Conservation (phyloP, 306 rosid species). For the Begonia fuchsioides region DNA sequence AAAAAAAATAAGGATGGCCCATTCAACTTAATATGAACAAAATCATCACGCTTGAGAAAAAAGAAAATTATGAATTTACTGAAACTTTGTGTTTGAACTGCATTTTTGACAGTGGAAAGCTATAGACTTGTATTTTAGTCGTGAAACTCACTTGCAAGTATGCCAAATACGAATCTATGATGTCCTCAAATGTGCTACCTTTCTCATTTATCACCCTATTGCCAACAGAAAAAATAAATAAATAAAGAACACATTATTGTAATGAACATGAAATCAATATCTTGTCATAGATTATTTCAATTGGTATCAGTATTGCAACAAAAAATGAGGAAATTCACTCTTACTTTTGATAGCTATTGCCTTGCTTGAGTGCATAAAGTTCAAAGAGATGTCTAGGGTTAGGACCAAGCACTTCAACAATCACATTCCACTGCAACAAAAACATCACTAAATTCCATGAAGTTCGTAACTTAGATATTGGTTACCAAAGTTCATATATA, state of each 20-base stretch:
- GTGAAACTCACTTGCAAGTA: conserved; percentile 74
- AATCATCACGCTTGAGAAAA: too few relatives aligned
- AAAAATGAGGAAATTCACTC: too few relatives aligned
- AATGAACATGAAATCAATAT: too few relatives aligned
- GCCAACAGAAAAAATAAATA: conserved; percentile 2
- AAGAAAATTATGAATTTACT: too few relatives aligned
- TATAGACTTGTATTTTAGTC: background rate
- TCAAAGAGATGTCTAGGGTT: conserved; percentile 83
- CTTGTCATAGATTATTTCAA: background rate
- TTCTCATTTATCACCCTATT: conserved; percentile 40
- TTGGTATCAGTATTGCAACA: background rate
- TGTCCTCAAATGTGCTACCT: conserved; percentile 56
- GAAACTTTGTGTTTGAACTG: too few relatives aligned
- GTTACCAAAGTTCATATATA: background rate
- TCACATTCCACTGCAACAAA: conserved; percentile 63
- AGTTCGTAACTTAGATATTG: background rate
- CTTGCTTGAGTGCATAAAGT: conserved; percentile 78
- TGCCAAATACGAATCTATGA: conserved; percentile 81
- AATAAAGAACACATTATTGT: background rate
- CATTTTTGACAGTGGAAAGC: background rate
- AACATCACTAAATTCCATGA: conserved; percentile 9
- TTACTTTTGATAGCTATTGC: conserved; percentile 50
- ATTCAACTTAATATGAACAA: too few relatives aligned
- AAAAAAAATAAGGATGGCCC: too few relatives aligned
- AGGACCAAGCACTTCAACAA: conserved; percentile 76